phyloP scores from a whole-genome alignment of 139 green algal species.

The Chlamydomonas sp. region DNA sequence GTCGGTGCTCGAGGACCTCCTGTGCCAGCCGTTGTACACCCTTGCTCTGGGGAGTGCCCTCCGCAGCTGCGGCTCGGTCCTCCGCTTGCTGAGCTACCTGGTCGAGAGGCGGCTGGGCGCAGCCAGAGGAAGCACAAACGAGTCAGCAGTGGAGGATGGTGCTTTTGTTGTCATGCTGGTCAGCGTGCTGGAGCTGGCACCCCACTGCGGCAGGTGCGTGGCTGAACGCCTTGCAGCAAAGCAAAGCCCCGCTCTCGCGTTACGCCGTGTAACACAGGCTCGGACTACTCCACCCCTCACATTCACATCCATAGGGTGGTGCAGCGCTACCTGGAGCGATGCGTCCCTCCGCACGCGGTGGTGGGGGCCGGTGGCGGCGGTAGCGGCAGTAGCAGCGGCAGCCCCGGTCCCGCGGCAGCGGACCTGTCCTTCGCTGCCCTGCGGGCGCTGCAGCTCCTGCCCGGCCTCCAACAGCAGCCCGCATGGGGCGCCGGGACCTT shows the following conservation, averaged over 20 bases:
- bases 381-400: background rate
- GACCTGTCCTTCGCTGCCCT: constrained; percentile 61
- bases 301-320: constrained; percentile 47
- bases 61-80: constrained; percentile 33
- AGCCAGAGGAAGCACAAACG: background rate
- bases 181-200: constrained; percentile 43
- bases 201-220: constrained; percentile 31
- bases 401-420: background rate
- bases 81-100: constrained; percentile 45
- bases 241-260: no score
- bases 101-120: constrained; percentile 12
- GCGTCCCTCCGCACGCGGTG: constrained; percentile 38
- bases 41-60: constrained; percentile 38
- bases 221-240: background rate
- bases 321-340: constrained; percentile 46
- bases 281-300: no score
- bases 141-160: background rate
- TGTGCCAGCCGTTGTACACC: constrained; percentile 31
- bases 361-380: background rate
- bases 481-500: constrained; percentile 47
- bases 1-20: constrained; percentile 40
- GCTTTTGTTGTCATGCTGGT: constrained; percentile 26
- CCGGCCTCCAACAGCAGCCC: constrained; percentile 35
- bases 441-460: constrained; percentile 62
- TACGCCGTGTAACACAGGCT: no score